Percentiles rank a stretch among this genome's conserved stretches.
These are phyloP conservation scores for Podaxis sp. DNA, from an alignment of 768 basidiomycete species.

Conservation along the genomic window DNA sequence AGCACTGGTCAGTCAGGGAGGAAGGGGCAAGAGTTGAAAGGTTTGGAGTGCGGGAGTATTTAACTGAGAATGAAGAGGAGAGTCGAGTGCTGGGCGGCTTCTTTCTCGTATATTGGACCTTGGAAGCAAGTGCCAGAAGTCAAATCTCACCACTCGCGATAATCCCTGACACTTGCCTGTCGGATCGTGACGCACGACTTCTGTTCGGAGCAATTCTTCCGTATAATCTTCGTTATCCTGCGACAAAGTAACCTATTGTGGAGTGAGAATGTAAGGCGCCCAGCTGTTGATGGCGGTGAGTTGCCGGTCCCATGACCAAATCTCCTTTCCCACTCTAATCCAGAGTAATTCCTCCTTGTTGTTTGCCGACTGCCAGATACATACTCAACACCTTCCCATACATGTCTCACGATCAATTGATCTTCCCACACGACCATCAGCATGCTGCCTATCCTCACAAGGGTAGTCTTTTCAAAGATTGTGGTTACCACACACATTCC, in stretches of 20 bases:
- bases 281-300: not conserved
- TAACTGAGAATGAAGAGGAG: not conserved
- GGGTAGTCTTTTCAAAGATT: not conserved
- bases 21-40: not conserved
- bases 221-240: not conserved
- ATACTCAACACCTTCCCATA: not conserved
- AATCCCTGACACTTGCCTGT: not conserved
- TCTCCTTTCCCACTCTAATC: not conserved
- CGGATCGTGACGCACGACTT: not conserved
- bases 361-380: not conserved
- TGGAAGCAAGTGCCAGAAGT: not conserved
- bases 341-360: not conserved
- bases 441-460: not conserved
- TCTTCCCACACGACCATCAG: not conserved
- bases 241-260: not conserved
- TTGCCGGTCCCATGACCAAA: not conserved
- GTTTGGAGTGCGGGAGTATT: not conserved
- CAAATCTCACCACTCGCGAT: not conserved
- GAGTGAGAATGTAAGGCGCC: not conserved
- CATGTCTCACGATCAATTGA: not conserved
- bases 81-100: slow-evolving; percentile 1
- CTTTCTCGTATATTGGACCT: not conserved
- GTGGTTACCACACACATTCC: not conserved
- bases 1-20: not conserved
- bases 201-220: not conserved